A percentile compares a stretch with the other conserved stretches of the same genome.
These are phyloP conservation scores for Sarcodon sp. DNA, from an alignment of 768 basidiomycete genomes.

Conservation along the genomic window DNA sequence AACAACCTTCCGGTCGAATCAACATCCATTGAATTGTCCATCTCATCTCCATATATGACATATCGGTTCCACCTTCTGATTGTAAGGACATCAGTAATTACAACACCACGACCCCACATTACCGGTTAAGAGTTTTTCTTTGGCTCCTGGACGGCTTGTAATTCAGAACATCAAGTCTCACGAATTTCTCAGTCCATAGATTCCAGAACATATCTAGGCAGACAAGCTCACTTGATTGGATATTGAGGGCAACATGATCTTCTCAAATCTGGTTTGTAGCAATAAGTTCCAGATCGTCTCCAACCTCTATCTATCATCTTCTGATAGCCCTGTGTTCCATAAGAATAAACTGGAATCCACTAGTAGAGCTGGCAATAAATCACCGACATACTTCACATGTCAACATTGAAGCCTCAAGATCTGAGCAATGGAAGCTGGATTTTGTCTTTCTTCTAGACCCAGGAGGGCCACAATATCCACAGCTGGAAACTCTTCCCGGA, in stretches of 20 bases:
- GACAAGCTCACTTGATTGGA: slow-evolving; percentile 62
- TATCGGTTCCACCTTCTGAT: slow-evolving; percentile 58
- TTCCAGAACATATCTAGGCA: background rate
- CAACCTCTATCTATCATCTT: slow-evolving; percentile 77
- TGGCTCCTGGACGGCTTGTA: slow-evolving; percentile 69
- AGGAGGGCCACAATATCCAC: slow-evolving; percentile 56
- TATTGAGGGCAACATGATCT: slow-evolving; percentile 88
- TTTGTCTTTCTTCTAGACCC: slow-evolving; percentile 28
- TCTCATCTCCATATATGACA: slow-evolving; percentile 23
- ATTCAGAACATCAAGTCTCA: slow-evolving; percentile 48
- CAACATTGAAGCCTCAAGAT: slow-evolving; percentile 34
- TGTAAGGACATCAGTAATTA: background rate
- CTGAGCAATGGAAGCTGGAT: slow-evolving; percentile 35
- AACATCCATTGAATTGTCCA: slow-evolving; percentile 16
- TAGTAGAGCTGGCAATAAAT: background rate
- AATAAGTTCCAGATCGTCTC: slow-evolving; percentile 72
- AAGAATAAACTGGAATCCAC: background rate
- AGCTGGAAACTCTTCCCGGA: slow-evolving; percentile 23
- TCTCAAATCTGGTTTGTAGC: slow-evolving; percentile 81
- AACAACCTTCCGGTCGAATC: slow-evolving; percentile 1
- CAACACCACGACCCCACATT: slow-evolving; percentile 4
- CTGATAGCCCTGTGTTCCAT: slow-evolving; percentile 49
- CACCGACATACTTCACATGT: slow-evolving; percentile 33
- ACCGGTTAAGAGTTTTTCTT: slow-evolving; percentile 65
- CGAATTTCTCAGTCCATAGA: background rate